Conservation (phyloP, 768 basidiomycete genomes). For the Calocera viscosa region DNA sequence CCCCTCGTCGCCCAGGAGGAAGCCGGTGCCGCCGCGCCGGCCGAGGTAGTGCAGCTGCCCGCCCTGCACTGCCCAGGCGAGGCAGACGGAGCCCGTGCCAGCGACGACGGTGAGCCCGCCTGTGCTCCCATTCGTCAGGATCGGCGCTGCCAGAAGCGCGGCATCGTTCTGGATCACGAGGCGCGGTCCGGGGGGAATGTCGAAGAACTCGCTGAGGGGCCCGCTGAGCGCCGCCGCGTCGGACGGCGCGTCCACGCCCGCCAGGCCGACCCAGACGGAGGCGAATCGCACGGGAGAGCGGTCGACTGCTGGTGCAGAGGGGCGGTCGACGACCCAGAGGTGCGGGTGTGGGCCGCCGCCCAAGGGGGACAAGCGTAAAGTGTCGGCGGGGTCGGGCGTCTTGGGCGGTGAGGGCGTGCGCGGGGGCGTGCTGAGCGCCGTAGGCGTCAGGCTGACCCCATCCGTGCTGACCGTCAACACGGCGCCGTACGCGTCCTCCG, state of each 20-base stretch:
- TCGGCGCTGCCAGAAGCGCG: slow-evolving; percentile 68
- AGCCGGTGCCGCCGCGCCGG: slow-evolving; percentile 69
- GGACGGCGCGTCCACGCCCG: slow-evolving; percentile 64
- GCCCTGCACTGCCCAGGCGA: slow-evolving; percentile 28
- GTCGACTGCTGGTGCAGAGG: background rate
- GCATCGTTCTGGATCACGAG: slow-evolving; percentile 70
- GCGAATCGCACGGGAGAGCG: slow-evolving; percentile 29
- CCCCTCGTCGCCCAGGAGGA: slow-evolving; percentile 76
- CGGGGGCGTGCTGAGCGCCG: background rate
- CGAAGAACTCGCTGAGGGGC: slow-evolving; percentile 13
- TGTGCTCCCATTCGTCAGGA: slow-evolving; percentile 48
- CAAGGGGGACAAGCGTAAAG: background rate
- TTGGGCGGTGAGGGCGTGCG: slow-evolving; percentile 5
- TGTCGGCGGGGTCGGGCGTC: background rate
- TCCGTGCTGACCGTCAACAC: background rate
- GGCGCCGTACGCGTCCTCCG: no score
- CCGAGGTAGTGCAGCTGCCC: slow-evolving; percentile 46
- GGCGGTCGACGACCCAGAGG: slow-evolving; percentile 2
- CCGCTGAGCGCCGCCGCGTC: slow-evolving; percentile 46
- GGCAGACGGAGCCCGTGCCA: slow-evolving; percentile 71
- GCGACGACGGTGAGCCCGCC: slow-evolving; percentile 57
- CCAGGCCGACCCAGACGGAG: slow-evolving; percentile 71
- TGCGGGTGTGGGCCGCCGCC: background rate
- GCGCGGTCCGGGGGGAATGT: slow-evolving; percentile 26
- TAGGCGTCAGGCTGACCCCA: background rate